Percentiles rank a stretch among this genome's conserved stretches.
Evolutionary conservation across 495 filamentous ascomycete genomes (phyloP).

Genomic region (Aspergillus asperescens): DNA sequence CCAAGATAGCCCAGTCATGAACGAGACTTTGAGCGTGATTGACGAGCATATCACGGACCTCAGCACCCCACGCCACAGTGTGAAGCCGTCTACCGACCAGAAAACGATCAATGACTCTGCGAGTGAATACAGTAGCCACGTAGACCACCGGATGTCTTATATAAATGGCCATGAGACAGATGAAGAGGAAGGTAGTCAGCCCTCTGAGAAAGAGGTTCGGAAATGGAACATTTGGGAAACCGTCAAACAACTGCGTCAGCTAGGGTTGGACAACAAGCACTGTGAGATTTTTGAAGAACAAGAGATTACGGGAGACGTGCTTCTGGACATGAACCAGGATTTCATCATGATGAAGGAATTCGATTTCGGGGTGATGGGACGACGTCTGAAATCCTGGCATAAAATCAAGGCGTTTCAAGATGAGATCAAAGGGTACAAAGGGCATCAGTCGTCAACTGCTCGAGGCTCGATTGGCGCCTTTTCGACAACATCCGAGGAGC

Average conservation of each 20-base stretch:
- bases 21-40: conserved; percentile 95
- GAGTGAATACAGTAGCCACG: conserved; percentile 80
- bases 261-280: conserved; percentile 75
- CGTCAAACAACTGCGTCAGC: conserved; percentile 74
- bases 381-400: conserved; percentile 89
- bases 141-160: conserved; percentile 75
- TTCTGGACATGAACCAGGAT: conserved; percentile 91
- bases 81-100: conserved; percentile 41
- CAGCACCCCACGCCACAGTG: conserved; percentile 63
- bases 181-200: conserved; percentile 54
- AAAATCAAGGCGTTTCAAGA: conserved; percentile 86
- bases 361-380: conserved; percentile 84
- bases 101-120: conserved; percentile 70
- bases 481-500: conserved; percentile 36
- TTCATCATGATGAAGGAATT: conserved; percentile 92
- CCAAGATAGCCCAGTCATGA: conserved; percentile 79
- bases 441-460: conserved; percentile 16
- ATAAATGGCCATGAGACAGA: conserved; percentile 86
- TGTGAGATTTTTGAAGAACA: conserved; percentile 94
- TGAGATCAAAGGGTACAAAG: conserved; percentile 54
- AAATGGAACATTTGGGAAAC: conserved; percentile 74
- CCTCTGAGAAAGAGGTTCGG: conserved; percentile 60
- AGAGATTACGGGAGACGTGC: conserved; percentile 89
- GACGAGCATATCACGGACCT: conserved; percentile 97
- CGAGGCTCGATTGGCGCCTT: conserved; percentile 30